phyloP scores from a whole-genome alignment of 495 filamentous ascomycete genomes.

The Annulohypoxylon nitens region DNA sequence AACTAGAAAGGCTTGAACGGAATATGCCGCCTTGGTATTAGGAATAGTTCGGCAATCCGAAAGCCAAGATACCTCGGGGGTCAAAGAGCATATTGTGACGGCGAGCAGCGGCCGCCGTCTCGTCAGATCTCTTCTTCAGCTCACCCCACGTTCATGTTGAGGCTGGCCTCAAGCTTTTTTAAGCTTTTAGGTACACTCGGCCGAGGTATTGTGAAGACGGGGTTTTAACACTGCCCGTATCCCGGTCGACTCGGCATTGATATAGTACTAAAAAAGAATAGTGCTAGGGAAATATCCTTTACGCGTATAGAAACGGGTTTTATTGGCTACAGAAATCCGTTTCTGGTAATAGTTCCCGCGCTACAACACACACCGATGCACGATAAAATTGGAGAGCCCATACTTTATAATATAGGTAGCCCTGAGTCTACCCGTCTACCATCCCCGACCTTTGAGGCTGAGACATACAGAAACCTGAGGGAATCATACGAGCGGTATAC shows the following conservation, averaged over 20 bases:
- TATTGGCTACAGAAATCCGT: slow-evolving; percentile 23
- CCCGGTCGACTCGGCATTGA: neutral
- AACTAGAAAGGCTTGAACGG: neutral
- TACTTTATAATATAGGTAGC: slow-evolving; percentile 48
- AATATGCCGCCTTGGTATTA: neutral
- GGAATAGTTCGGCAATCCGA: neutral
- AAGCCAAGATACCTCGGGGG: neutral
- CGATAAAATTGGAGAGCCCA: slow-evolving; percentile 42
- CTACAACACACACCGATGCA: slow-evolving; percentile 19
- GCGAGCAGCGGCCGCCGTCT: too few relatives aligned
- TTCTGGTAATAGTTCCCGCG: slow-evolving; percentile 47
- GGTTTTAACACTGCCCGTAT: neutral
- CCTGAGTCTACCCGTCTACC: slow-evolving; percentile 38
- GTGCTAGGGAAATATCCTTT: neutral
- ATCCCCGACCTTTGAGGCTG: slow-evolving; percentile 53
- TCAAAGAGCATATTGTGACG: too few relatives aligned
- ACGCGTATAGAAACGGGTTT: slow-evolving; percentile 15
- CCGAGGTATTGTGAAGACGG: neutral
- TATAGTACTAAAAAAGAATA: neutral
- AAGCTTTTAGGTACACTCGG: neutral
- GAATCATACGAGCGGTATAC: slow-evolving; percentile 57
- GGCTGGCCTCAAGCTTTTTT: too few relatives aligned
- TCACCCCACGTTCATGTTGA: too few relatives aligned
- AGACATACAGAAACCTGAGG: slow-evolving; percentile 62
- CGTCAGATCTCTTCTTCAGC: too few relatives aligned